phyloP scores from a whole-genome alignment of 805 yeast species.

The Saccharomycopsis javanensis region DNA sequence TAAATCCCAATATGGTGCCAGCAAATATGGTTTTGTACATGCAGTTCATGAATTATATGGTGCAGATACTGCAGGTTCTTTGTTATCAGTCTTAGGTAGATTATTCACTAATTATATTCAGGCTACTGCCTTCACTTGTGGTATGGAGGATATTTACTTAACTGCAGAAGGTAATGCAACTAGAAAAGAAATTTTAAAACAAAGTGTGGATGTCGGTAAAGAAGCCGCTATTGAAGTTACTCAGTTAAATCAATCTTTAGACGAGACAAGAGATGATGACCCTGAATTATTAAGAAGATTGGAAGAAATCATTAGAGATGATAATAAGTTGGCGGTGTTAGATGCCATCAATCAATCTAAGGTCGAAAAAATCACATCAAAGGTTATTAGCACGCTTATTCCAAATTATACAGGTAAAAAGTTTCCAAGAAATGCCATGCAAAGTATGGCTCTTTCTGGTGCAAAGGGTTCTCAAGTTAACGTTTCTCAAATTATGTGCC shows the following conservation, averaged over 20 bases:
- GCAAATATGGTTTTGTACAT: slow-evolving; percentile 93
- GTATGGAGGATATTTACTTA: slow-evolving; percentile 96
- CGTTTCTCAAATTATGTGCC: slow-evolving; percentile 98
- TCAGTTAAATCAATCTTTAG: slow-evolving; percentile 45
- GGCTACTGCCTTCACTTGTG: slow-evolving; percentile 94
- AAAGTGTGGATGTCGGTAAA: slow-evolving; percentile 75
- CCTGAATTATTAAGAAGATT: slow-evolving; percentile 76
- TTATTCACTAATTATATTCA: slow-evolving; percentile 89
- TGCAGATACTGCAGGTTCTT: slow-evolving; percentile 77
- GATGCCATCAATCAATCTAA: slow-evolving; percentile 94
- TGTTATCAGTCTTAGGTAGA: slow-evolving; percentile 87
- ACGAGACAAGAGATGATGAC: slow-evolving; percentile 40
- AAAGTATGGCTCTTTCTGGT: slow-evolving; percentile 97
- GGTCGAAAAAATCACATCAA: slow-evolving; percentile 87
- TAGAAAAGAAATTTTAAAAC: slow-evolving; percentile 74
- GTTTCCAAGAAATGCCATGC: slow-evolving; percentile 96
- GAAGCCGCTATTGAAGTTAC: slow-evolving; percentile 93
- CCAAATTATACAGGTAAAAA: slow-evolving; percentile 94
- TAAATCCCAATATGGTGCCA: slow-evolving; percentile 97
- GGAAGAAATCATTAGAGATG: slow-evolving; percentile 93
- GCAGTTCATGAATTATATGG: slow-evolving; percentile 96
- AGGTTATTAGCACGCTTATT: slow-evolving; percentile 87
- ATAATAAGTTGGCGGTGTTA: slow-evolving; percentile 78
- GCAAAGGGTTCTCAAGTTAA: slow-evolving; percentile 98
- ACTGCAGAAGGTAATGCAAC: slow-evolving; percentile 84